Percentiles rank a stretch among this genome's conserved stretches.
phyloP scores from a whole-genome alignment of 345 rosid species.

The Pelargonium nanum region DNA sequence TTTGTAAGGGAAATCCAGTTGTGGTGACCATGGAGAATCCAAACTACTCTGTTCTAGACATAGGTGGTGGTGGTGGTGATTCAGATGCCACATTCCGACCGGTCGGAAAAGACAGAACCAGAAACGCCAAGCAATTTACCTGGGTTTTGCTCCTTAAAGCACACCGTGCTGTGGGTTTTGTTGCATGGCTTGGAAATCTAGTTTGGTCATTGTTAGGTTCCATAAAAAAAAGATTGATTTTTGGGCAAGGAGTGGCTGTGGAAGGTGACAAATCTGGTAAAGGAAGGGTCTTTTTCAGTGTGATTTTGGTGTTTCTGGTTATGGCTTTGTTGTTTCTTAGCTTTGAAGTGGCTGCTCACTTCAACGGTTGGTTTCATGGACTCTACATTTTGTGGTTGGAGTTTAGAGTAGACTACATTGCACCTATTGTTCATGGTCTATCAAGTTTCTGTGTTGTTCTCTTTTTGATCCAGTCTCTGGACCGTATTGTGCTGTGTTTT shows the following conservation, averaged over 20 bases:
- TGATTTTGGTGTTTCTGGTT: slow-evolving; percentile 5
- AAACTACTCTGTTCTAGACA: background rate
- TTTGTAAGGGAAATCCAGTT: too few species aligned
- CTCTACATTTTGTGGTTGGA: slow-evolving; percentile 12
- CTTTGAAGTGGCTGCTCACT: slow-evolving; percentile 8
- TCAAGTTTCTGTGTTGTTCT: slow-evolving; percentile 15
- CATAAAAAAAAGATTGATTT: background rate
- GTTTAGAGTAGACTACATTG: slow-evolving; percentile 13
- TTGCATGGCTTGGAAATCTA: background rate
- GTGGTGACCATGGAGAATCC: background rate
- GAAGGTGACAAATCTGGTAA: slow-evolving; percentile 2
- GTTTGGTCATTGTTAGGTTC: background rate
- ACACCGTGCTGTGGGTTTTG: background rate
- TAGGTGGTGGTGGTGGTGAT: too few species aligned
- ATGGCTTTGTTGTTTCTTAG: slow-evolving; percentile 5
- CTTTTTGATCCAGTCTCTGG: slow-evolving; percentile 17
- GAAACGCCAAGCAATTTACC: background rate
- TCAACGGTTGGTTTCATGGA: slow-evolving; percentile 8
- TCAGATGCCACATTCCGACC: background rate
- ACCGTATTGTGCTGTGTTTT: slow-evolving; percentile 14
- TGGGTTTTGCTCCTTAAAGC: slow-evolving; percentile 8
- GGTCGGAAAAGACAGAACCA: background rate
- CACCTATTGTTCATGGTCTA: slow-evolving; percentile 13
- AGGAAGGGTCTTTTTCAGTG: background rate
- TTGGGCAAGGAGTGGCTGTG: background rate